Conservation (phyloP, 371 early-diverging fungal species). For the Phascolomyces articulosus region DNA sequence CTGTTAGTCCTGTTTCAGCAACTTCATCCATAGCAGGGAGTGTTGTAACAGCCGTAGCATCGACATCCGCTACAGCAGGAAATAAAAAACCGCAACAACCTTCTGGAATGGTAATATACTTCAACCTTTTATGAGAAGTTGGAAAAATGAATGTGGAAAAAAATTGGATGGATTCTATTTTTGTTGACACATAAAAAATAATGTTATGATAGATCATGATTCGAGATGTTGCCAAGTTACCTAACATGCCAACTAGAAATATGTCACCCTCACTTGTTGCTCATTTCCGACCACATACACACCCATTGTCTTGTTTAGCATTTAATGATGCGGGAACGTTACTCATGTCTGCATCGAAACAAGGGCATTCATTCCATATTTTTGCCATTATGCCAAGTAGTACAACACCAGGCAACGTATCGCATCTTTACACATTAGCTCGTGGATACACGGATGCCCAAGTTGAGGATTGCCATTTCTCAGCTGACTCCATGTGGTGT, state of each 20-base stretch:
- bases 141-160: background rate
- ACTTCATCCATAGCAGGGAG: background rate
- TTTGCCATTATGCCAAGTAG: conserved; percentile 52
- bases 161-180: background rate
- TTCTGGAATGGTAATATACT: conserved; percentile 43
- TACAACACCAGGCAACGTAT: conserved; percentile 31
- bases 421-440: conserved; percentile 71
- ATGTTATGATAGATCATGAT: conserved; percentile 65
- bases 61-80: background rate
- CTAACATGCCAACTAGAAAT: conserved; percentile 31
- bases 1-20: background rate
- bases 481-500: conserved; percentile 79
- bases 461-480: conserved; percentile 74
- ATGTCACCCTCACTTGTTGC: conserved; percentile 55
- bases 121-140: no score
- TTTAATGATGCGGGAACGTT: conserved; percentile 74
- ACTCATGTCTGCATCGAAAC: conserved; percentile 72
- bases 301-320: conserved; percentile 65
- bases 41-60: background rate
- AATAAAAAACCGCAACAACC: conserved; percentile 28
- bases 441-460: conserved; percentile 82
- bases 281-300: conserved; percentile 78
- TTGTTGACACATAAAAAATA: no score
- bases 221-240: conserved; percentile 44
- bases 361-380: conserved; percentile 78